phyloP scores from a whole-genome alignment of 2,329 filamentous ascomycete genomes.

The Hymenoscyphus infarciens region DNA sequence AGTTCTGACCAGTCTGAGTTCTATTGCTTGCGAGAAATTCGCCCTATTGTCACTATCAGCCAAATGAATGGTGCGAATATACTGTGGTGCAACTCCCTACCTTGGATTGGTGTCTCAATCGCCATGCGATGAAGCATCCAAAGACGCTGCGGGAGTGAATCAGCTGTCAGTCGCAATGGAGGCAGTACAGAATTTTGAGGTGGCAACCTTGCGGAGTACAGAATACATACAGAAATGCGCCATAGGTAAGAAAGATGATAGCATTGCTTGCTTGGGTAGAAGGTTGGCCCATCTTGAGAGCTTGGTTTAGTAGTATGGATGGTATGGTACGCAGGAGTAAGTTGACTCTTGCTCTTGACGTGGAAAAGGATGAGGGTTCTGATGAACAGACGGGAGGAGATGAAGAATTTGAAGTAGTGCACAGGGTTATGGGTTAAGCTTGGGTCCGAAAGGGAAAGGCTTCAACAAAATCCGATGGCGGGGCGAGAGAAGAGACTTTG shows the following conservation, averaged over 20 bases:
- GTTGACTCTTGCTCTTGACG: no score
- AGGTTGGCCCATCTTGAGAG: constrained; percentile 63
- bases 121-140: constrained; percentile 57
- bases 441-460: no score
- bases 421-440: no score
- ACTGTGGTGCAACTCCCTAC: constrained; percentile 16
- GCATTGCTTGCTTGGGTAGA: constrained; percentile 74
- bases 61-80: background rate
- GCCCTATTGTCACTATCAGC: constrained; percentile 35
- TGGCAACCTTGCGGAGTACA: background rate
- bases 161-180: constrained; percentile 15
- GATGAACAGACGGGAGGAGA: no score
- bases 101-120: constrained; percentile 44
- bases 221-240: constrained; percentile 64
- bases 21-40: constrained; percentile 74
- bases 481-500: no score
- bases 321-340: no score
- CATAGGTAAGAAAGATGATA: constrained; percentile 78
- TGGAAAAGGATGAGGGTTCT: no score
- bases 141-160: constrained; percentile 47
- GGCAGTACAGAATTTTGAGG: background rate
- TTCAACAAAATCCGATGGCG: no score
- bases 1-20: constrained; percentile 76
- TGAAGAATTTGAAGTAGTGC: no score
- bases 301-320: no score